phyloP scores from a whole-genome alignment of 2,329 filamentous ascomycete species.

The Dothideomycetes sp. region DNA sequence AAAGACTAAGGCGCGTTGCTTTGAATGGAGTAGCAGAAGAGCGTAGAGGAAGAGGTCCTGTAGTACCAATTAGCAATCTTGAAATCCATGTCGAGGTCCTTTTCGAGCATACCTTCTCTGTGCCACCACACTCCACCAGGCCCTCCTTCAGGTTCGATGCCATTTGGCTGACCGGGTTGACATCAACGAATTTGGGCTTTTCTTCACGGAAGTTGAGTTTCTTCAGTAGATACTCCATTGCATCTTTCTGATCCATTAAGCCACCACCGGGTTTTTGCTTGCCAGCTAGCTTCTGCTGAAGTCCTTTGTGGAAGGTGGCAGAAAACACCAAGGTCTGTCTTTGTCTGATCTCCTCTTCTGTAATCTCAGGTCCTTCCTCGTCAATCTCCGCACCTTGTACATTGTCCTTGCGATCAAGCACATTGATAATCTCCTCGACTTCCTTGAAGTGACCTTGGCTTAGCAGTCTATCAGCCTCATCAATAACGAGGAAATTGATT shows the following conservation, averaged over 20 bases:
- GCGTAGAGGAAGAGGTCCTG: slow-evolving; percentile 89
- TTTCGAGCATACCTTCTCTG: slow-evolving; percentile 61
- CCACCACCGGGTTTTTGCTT: slow-evolving; percentile 54
- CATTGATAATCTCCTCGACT: slow-evolving; percentile 73
- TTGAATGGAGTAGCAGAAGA: slow-evolving; percentile 70
- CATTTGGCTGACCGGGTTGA: slow-evolving; percentile 83
- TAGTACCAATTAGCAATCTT: slow-evolving; percentile 11
- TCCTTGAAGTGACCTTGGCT: slow-evolving; percentile 95
- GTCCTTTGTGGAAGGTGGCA: slow-evolving; percentile 81
- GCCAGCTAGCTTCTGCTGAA: slow-evolving; percentile 83
- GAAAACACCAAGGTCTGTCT: slow-evolving; percentile 92
- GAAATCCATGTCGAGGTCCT: too few relatives aligned
- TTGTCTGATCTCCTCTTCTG: slow-evolving; percentile 5
- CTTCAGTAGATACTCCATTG: slow-evolving; percentile 84
- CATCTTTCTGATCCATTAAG: slow-evolving; percentile 62
- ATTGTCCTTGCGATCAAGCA: slow-evolving; percentile 53
- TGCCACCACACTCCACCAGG: slow-evolving; percentile 80
- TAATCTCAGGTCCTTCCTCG: slow-evolving; percentile 24
- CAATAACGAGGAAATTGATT: slow-evolving; percentile 76
- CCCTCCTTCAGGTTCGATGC: slow-evolving; percentile 77
- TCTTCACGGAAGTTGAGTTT: slow-evolving; percentile 80
- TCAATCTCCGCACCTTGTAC: slow-evolving; percentile 31
- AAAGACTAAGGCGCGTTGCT: slow-evolving; percentile 76
- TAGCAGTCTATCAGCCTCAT: slow-evolving; percentile 86
- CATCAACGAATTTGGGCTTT: slow-evolving; percentile 81